Percentiles rank a stretch among this genome's conserved stretches.
Conservation (phyloP, 106 monocot species). For the Agapanthus africanus region DNA sequence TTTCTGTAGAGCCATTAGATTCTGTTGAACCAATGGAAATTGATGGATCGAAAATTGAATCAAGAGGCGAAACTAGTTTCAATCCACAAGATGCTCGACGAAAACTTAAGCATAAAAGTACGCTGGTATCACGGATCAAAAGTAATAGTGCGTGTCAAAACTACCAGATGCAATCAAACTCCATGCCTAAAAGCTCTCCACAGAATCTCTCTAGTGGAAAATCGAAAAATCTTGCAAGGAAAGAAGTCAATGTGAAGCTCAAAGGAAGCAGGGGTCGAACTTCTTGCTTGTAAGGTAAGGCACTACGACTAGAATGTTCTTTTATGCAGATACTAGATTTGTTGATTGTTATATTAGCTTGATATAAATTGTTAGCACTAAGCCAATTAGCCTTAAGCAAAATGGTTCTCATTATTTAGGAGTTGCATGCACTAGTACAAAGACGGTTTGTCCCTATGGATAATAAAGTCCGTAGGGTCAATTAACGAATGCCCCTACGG, state of each 20-base stretch:
- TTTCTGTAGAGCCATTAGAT: constrained; percentile 53
- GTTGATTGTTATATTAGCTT: too few species aligned
- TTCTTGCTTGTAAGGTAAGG: constrained; percentile 69
- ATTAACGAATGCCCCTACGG: too few species aligned
- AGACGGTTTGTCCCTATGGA: too few species aligned
- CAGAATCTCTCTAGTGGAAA: constrained; percentile 41
- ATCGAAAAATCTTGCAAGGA: constrained; percentile 37
- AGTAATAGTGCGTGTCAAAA: constrained; percentile 44
- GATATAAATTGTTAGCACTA: too few species aligned
- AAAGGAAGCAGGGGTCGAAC: constrained; percentile 53
- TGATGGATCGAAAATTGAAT: constrained; percentile 19
- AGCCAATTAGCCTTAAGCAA: too few species aligned
- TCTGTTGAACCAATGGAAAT: constrained; percentile 54
- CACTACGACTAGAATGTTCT: too few species aligned
- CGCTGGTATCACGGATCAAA: constrained; percentile 38
- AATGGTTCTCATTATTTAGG: too few species aligned
- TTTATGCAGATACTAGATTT: too few species aligned
- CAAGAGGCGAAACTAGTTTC: constrained; percentile 8
- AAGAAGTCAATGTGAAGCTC: constrained; percentile 39
- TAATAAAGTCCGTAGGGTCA: too few species aligned
- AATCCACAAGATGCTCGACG: constrained; percentile 14
- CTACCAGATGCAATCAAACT: constrained; percentile 33
- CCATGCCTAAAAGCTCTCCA: constrained; percentile 26
- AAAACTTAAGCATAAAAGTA: constrained; percentile 31
- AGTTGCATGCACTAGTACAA: too few species aligned